Evolutionary conservation across 495 filamentous ascomycete species (phyloP).

Genomic region (Annulohypoxylon nitens): DNA sequence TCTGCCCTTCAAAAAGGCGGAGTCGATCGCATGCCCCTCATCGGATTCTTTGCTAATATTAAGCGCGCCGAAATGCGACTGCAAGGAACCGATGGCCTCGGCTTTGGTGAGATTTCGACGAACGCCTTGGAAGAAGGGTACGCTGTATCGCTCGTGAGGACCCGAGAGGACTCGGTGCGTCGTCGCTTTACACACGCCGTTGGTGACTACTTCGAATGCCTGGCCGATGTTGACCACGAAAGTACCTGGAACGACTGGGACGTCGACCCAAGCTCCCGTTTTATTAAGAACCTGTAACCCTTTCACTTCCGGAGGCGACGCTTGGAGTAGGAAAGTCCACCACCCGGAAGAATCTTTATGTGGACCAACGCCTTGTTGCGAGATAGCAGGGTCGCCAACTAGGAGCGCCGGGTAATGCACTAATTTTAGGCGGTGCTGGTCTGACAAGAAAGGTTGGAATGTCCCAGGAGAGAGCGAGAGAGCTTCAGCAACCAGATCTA

Average conservation of each 20-base stretch:
- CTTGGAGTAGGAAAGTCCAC: constrained; percentile 69
- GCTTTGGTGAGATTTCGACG: constrained; percentile 55
- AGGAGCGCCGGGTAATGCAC: constrained; percentile 61
- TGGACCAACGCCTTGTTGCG: constrained; percentile 64
- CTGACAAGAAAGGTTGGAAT: constrained; percentile 64
- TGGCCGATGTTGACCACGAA: constrained; percentile 71
- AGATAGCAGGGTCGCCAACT: constrained; percentile 13
- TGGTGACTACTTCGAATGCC: constrained; percentile 69
- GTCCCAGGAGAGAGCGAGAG: constrained; percentile 54
- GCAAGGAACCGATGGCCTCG: constrained; percentile 53
- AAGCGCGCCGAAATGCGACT: constrained; percentile 47
- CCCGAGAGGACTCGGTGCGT: constrained; percentile 62
- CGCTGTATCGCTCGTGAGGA: constrained; percentile 56
- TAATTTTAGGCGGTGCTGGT: constrained; percentile 68
- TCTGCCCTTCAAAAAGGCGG: constrained; percentile 58
- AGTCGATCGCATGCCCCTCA: constrained; percentile 55
- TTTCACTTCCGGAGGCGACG: constrained; percentile 57
- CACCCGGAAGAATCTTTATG: constrained; percentile 70
- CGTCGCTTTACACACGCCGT: constrained; percentile 65
- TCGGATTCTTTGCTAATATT: constrained; percentile 27
- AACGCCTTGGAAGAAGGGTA: constrained; percentile 64
- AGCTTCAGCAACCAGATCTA: constrained; percentile 65
- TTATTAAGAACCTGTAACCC: constrained; percentile 66
- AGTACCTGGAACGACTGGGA: constrained; percentile 62
- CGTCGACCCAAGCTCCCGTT: constrained; percentile 63